Conservation (phyloP, 2,329 filamentous ascomycete genomes). For the Penicillium hordei region DNA sequence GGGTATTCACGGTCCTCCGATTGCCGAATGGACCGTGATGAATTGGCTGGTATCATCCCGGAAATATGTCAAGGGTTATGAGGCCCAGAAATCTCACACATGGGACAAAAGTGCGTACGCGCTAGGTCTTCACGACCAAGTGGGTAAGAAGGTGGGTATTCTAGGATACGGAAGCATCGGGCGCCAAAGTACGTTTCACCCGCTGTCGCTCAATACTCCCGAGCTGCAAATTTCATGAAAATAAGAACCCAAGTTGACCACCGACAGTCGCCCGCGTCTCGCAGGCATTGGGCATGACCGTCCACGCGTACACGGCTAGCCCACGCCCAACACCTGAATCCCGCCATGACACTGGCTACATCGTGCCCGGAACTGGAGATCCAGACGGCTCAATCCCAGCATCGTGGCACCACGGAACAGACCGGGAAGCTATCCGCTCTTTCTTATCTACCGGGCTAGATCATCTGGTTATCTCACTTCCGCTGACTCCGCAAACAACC, state of each 20-base stretch:
- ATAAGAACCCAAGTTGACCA: conserved; percentile 4
- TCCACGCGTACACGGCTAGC: conserved; percentile 73
- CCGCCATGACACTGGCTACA: conserved; percentile 63
- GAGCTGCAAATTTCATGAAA: not conserved
- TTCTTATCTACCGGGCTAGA: conserved; percentile 59
- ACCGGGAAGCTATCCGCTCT: conserved; percentile 51
- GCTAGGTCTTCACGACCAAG: conserved; percentile 50
- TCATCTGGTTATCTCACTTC: conserved; percentile 57
- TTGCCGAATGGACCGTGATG: conserved; percentile 66
- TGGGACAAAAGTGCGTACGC: conserved; percentile 45
- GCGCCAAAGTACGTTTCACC: conserved; percentile 51
- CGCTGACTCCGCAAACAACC: conserved; percentile 57
- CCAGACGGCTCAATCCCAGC: conserved; percentile 55
- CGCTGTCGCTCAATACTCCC: not conserved
- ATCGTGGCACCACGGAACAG: conserved; percentile 58
- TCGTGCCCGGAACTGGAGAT: conserved; percentile 66
- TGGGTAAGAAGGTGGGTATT: conserved; percentile 60
- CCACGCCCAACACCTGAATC: conserved; percentile 67
- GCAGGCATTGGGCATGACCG: conserved; percentile 66
- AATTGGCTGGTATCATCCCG: conserved; percentile 61
- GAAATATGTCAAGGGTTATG: conserved; percentile 54
- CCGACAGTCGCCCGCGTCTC: conserved; percentile 55
- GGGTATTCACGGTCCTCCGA: conserved; percentile 63
- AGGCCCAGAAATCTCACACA: conserved; percentile 56
- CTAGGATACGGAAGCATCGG: conserved; percentile 64